Evolutionary conservation across 108 stramenopile genomes (phyloP).

Genomic region (Cyclotella cryptica): DNA sequence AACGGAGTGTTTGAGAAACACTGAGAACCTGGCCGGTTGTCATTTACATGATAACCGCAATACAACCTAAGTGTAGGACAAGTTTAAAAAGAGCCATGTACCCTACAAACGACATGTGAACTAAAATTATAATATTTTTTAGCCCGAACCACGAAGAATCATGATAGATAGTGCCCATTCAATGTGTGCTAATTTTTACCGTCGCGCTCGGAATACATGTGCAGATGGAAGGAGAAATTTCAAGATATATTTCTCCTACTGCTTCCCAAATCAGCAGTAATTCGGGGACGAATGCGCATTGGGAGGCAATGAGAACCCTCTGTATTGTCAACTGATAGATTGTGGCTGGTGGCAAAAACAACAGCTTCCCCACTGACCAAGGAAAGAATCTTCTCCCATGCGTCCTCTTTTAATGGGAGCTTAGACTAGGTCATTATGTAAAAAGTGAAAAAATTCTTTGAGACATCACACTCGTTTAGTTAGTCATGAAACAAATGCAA

Average conservation of each 20-base stretch:
- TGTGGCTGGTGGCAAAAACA: conserved; percentile 41
- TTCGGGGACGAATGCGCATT: conserved; percentile 41
- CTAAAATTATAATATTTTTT: too few species aligned
- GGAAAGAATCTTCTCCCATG: conserved; percentile 25
- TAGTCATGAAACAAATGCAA: too few species aligned
- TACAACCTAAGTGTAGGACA: too few species aligned
- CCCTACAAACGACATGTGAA: too few species aligned
- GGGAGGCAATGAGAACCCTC: conserved; percentile 31
- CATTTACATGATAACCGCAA: too few species aligned
- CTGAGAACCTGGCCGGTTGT: too few species aligned
- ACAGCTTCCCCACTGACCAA: conserved; percentile 32
- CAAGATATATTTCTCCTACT: conserved; percentile 17
- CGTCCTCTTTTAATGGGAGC: conserved; percentile 22
- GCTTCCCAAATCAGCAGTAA: conserved; percentile 40
- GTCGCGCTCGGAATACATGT: too few species aligned
- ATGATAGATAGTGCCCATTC: not conserved
- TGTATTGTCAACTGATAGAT: conserved; percentile 14
- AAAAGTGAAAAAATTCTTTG: too few species aligned
- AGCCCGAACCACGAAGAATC: not conserved
- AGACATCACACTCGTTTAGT: too few species aligned
- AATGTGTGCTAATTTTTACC: not conserved
- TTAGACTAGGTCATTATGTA: conserved; percentile 7
- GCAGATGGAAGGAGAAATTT: not conserved
- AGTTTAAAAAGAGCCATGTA: too few species aligned
- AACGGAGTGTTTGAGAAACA: too few species aligned